These are phyloP conservation scores for Ilex aquifolium DNA, from an alignment of 257 asterid genomes.

Conservation along the genomic window DNA sequence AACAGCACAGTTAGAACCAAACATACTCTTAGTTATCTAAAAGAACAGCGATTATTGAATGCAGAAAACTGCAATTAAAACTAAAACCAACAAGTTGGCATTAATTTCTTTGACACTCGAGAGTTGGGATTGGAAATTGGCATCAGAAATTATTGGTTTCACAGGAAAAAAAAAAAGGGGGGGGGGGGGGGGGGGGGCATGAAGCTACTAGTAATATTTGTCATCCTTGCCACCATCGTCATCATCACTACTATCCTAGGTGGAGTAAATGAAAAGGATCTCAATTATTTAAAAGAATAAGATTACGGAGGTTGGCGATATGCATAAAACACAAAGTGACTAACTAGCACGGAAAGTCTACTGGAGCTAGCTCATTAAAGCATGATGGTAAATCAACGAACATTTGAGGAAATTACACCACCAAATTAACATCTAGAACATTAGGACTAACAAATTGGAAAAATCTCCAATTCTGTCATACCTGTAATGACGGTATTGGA, in stretches of 20 bases:
- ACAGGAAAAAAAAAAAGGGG: too few species aligned
- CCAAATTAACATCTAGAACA: not conserved
- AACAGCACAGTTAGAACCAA: not conserved
- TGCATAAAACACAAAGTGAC: too few species aligned
- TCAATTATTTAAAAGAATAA: not conserved
- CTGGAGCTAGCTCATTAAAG: too few species aligned
- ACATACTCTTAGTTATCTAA: too few species aligned
- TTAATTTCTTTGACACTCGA: not conserved
- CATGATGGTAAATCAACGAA: too few species aligned
- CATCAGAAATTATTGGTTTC: not conserved
- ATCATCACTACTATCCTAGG: not conserved
- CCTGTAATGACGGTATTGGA: constrained; percentile 99
- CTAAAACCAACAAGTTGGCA: constrained; percentile 1
- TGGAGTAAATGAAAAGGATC: not conserved
- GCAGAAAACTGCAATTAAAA: constrained; percentile 11
- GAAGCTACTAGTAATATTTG: too few species aligned
- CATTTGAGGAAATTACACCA: too few species aligned
- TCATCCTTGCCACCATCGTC: not conserved
- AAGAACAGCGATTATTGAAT: not conserved
- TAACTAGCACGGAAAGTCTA: too few species aligned
- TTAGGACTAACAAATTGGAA: not conserved
- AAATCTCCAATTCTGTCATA: constrained; percentile 30
- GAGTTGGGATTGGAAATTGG: not conserved
- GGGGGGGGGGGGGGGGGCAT: not conserved
- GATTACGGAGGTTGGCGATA: too few species aligned